phyloP scores from a whole-genome alignment of 169 alveolate genomes.

The Perkinsus marinus region DNA sequence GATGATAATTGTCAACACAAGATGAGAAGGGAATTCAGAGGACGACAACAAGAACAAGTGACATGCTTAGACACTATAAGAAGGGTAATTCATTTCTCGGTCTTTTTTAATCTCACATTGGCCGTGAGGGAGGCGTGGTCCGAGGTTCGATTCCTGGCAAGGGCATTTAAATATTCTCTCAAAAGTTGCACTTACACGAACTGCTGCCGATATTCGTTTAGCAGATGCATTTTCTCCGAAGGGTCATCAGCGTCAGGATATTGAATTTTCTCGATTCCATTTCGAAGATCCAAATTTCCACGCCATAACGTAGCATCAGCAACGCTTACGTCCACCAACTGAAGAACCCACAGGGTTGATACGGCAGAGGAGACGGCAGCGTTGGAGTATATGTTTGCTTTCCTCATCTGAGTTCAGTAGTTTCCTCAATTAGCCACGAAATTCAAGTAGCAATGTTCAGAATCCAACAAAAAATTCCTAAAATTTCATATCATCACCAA shows the following conservation, averaged over 20 bases:
- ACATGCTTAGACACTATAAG: background rate
- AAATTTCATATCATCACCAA: too few species aligned
- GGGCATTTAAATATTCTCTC: background rate
- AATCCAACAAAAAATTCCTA: too few species aligned
- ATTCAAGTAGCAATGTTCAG: too few species aligned
- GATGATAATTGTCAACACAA: too few species aligned
- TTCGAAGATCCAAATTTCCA: background rate
- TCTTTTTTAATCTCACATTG: background rate
- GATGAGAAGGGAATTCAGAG: too few species aligned
- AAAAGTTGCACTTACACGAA: background rate
- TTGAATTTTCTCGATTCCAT: background rate
- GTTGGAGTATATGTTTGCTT: too few species aligned
- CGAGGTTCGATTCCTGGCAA: background rate
- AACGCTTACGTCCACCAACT: background rate
- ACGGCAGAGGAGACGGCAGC: background rate
- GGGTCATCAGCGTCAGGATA: background rate
- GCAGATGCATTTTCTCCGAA: background rate
- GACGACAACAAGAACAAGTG: background rate
- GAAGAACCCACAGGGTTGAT: background rate
- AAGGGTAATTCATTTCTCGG: background rate
- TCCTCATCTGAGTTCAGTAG: too few species aligned
- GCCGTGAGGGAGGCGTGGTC: background rate
- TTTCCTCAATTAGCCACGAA: too few species aligned
- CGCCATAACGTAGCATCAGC: background rate
- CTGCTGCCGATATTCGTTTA: background rate